These are phyloP conservation scores for Phialocephala sp. DNA, from an alignment of 2,329 filamentous ascomycete genomes.

Conservation along the genomic window DNA sequence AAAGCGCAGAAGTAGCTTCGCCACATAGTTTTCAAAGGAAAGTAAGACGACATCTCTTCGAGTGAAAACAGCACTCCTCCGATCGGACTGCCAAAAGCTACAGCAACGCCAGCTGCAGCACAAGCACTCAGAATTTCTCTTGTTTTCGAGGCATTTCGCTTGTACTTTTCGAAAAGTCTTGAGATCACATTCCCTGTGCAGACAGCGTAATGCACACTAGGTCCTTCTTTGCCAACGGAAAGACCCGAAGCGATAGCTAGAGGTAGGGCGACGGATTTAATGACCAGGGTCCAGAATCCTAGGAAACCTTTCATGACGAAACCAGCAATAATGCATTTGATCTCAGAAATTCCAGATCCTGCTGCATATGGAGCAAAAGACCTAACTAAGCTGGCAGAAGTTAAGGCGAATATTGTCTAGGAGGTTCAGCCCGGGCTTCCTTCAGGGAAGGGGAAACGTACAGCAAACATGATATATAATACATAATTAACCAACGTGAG, in stretches of 20 bases:
- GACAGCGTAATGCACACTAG: conserved; percentile 98
- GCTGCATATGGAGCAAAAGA: conserved; percentile 94
- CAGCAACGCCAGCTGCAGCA: conserved; percentile 91
- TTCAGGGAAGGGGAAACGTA: conserved; percentile 47
- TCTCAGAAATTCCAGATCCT: conserved; percentile 96
- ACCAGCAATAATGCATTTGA: conserved; percentile 98
- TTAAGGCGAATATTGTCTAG: conserved; percentile 78
- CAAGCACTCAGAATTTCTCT: conserved; percentile 94
- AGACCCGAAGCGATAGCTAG: conserved; percentile 92
- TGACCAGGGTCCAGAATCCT: conserved; percentile 86
- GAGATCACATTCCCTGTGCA: conserved; percentile 98
- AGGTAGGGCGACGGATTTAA: conserved; percentile 91
- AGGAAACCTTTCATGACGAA: conserved; percentile 99
- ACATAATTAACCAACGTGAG: conserved; percentile 82
- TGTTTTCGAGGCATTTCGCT: conserved; percentile 89
- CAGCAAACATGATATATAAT: conserved; percentile 85
- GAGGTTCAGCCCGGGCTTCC: conserved; percentile 23
- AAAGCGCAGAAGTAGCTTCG: conserved; percentile 97
- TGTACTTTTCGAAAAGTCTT: conserved; percentile 89
- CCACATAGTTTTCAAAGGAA: conserved; percentile 97
- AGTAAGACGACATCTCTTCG: conserved; percentile 97
- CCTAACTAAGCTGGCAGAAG: conserved; percentile 84
- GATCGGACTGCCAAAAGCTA: conserved; percentile 97
- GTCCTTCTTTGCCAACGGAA: conserved; percentile 95
- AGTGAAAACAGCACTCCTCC: conserved; percentile 95